Percentiles rank a stretch among this genome's conserved stretches.
Conservation (phyloP, 1,139 yeast genomes). For the Suhomyces guaymorum region DNA sequence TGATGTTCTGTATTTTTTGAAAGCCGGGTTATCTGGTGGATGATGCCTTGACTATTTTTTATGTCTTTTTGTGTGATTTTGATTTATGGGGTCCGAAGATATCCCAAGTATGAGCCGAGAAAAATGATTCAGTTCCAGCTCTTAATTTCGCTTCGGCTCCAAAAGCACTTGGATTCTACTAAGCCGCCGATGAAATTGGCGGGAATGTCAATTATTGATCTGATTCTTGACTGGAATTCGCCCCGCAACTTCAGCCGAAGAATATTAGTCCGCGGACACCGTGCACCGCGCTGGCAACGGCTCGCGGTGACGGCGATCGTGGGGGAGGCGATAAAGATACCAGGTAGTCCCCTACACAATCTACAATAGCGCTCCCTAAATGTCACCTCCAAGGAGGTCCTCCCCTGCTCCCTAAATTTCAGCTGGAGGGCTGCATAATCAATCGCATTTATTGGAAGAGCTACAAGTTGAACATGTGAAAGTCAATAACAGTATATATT, state of each 20-base stretch:
- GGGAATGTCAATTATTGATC: no score
- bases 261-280: neutral
- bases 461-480: no score
- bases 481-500: constrained; percentile 9
- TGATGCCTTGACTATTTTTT: constrained; percentile 8
- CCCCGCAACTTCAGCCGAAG: constrained; percentile 1
- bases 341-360: neutral
- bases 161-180: no score
- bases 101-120: no score
- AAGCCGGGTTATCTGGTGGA: constrained; percentile 3
- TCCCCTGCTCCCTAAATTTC: no score
- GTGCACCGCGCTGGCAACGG: neutral
- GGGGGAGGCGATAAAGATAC: neutral
- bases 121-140: no score
- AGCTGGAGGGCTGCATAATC: no score
- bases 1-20: constrained; percentile 1
- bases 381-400: no score
- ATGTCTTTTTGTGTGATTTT: constrained; percentile 8
- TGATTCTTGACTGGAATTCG: neutral
- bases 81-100: constrained; percentile 13
- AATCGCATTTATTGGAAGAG: no score
- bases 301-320: neutral
- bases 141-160: no score
- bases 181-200: no score
- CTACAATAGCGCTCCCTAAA: no score